Evolutionary conservation across 441 rosid genomes (phyloP).

Genomic region (Euphorbia neoarborescens): DNA sequence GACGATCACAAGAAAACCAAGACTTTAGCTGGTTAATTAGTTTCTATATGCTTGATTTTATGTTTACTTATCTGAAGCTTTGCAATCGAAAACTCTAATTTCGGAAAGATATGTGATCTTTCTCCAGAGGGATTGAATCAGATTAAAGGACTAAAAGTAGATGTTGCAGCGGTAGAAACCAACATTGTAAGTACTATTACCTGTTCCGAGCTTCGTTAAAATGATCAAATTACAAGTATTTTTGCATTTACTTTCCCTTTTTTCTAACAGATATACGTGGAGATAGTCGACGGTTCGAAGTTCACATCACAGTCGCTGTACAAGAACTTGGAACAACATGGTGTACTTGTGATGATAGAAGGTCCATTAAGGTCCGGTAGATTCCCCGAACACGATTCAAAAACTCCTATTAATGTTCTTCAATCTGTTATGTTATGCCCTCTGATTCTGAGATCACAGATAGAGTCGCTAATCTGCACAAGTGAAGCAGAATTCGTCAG

Average conservation of each 20-base stretch:
- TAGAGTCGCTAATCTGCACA: too few species aligned
- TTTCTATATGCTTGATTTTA: neutral
- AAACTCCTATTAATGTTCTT: neutral
- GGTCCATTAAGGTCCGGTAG: constrained; percentile 46
- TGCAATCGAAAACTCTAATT: neutral
- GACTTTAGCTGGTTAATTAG: constrained; percentile 54
- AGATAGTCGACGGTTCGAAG: constrained; percentile 43
- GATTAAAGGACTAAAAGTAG: constrained; percentile 58
- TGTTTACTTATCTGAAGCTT: neutral
- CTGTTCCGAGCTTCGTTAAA: too few species aligned
- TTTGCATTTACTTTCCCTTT: neutral
- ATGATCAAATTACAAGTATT: neutral
- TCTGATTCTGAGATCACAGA: neutral
- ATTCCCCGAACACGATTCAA: constrained; percentile 7
- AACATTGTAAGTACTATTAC: constrained; percentile 67
- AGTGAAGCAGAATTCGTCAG: neutral
- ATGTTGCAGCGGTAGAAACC: constrained; percentile 67
- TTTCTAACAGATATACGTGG: constrained; percentile 47
- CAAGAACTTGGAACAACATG: constrained; percentile 60
- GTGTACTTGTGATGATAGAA: constrained; percentile 52
- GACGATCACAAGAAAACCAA: constrained; percentile 75
- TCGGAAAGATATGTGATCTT: too few species aligned
- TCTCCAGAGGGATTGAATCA: constrained; percentile 69
- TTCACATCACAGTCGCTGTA: constrained; percentile 43
- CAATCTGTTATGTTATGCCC: neutral